A percentile compares a stretch with the other conserved stretches of the same genome.
These are phyloP conservation scores for Tuber indicum DNA, from an alignment of 495 filamentous ascomycete genomes.

Conservation along the genomic window DNA sequence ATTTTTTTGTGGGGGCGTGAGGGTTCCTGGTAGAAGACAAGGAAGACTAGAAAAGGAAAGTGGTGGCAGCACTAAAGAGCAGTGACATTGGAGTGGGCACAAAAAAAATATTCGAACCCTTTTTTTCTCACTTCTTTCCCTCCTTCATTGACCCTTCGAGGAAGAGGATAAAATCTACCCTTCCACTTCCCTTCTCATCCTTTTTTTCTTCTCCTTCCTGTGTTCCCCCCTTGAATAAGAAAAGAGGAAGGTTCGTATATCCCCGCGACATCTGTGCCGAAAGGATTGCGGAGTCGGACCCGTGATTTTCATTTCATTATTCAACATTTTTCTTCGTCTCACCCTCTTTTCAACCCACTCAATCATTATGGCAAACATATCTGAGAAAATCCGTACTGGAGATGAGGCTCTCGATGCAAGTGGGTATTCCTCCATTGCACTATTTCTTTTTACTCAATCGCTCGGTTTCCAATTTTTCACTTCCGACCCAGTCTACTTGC, in stretches of 20 bases:
- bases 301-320: not conserved
- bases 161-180: slow-evolving; percentile 7
- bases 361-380: slow-evolving; percentile 27
- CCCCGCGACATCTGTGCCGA: not conserved
- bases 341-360: slow-evolving; percentile 13
- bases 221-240: not conserved
- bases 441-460: not conserved
- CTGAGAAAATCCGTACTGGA: slow-evolving; percentile 45
- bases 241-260: not conserved
- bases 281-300: not conserved
- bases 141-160: not conserved
- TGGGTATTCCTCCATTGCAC: slow-evolving; percentile 18
- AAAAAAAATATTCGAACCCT: not conserved
- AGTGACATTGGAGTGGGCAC: not conserved
- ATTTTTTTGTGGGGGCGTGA: not conserved
- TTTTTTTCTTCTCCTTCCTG: not conserved
- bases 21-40: not conserved
- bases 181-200: not conserved
- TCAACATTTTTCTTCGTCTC: not conserved
- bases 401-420: slow-evolving; percentile 47
- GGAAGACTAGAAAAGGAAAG: not conserved
- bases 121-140: not conserved
- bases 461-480: not conserved
- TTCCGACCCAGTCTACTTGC: not conserved
- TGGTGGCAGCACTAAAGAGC: not conserved